A percentile compares a stretch with the other conserved stretches of the same genome.
These are phyloP conservation scores for Bipolaris cookei DNA, from an alignment of 2,329 filamentous ascomycete genomes.

Conservation along the genomic window DNA sequence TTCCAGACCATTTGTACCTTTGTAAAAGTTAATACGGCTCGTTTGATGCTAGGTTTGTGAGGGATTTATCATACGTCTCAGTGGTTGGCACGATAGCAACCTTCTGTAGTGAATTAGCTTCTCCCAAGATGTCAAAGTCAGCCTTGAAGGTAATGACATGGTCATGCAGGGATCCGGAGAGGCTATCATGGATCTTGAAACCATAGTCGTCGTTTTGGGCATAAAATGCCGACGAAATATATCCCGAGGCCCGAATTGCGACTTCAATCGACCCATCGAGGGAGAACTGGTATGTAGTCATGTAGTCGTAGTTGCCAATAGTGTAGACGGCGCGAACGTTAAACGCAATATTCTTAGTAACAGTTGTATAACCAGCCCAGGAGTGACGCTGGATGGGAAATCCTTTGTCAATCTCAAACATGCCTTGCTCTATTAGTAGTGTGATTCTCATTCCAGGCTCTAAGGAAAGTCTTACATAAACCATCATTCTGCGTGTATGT, in stretches of 20 bases:
- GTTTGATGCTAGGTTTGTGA: neutral
- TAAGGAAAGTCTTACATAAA: neutral
- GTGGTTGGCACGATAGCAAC: neutral
- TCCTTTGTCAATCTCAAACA: constrained; percentile 1
- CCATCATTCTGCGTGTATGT: neutral
- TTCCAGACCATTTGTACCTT: constrained; percentile 1
- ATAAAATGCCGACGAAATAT: neutral
- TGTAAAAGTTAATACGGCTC: neutral
- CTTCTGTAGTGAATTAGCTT: neutral
- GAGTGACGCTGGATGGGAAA: constrained; percentile 2
- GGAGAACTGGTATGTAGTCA: constrained; percentile 1
- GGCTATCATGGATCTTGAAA: constrained; percentile 1
- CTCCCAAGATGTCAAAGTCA: neutral
- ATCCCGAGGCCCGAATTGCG: neutral
- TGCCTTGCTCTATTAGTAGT: neutral
- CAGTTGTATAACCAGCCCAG: constrained; percentile 1
- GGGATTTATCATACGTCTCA: neutral
- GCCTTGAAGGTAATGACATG: constrained; percentile 2
- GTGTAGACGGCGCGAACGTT: neutral
- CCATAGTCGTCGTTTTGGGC: constrained; percentile 1
- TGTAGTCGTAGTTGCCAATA: constrained; percentile 3
- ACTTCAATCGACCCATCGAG: constrained; percentile 2
- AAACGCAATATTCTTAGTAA: neutral
- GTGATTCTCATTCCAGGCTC: neutral
- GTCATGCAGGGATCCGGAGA: constrained; percentile 2